phyloP scores from a whole-genome alignment of 176 grass and related monocot genomes.

The Juncus effusus region DNA sequence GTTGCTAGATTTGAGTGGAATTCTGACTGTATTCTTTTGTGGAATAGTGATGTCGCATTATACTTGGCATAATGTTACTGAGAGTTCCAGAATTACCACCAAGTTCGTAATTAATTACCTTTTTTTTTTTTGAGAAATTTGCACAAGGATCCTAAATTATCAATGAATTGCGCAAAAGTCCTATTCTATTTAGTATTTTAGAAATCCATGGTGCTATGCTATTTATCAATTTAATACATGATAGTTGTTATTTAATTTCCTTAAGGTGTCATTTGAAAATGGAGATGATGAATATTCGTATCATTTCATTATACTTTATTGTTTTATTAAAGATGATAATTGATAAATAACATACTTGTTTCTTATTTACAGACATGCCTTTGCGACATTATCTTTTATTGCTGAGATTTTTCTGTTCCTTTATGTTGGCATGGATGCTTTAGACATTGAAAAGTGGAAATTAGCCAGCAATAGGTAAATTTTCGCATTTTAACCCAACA shows the following conservation, averaged over 20 bases:
- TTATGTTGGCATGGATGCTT: slow-evolving; percentile 98
- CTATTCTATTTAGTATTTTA: no score
- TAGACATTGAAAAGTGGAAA: slow-evolving; percentile 98
- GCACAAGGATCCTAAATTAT: no score
- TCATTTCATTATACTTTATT: no score
- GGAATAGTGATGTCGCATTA: slow-evolving; percentile 99
- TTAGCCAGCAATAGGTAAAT: slow-evolving; percentile 77
- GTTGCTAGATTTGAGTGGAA: slow-evolving; percentile 91
- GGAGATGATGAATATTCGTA: no score
- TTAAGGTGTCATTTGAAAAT: not conserved
- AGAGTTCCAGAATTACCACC: slow-evolving; percentile 86
- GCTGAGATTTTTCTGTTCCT: slow-evolving; percentile 93
- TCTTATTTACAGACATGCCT: slow-evolving; percentile 61
- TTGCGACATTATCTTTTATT: slow-evolving; percentile 94
- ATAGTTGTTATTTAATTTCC: not conserved
- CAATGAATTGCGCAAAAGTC: no score
- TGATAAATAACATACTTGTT: slow-evolving; percentile 9
- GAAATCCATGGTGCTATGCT: no score
- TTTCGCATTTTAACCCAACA: slow-evolving; percentile 17
- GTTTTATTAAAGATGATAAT: no score
- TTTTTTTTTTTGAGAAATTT: slow-evolving; percentile 5
- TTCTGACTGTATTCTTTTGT: slow-evolving; percentile 95
- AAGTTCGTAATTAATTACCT: slow-evolving; percentile 48
- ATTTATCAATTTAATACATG: no score
- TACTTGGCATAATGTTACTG: slow-evolving; percentile 99